These are phyloP conservation scores for Cantharellus cinnabarinus DNA, from an alignment of 768 basidiomycete genomes.

Conservation along the genomic window DNA sequence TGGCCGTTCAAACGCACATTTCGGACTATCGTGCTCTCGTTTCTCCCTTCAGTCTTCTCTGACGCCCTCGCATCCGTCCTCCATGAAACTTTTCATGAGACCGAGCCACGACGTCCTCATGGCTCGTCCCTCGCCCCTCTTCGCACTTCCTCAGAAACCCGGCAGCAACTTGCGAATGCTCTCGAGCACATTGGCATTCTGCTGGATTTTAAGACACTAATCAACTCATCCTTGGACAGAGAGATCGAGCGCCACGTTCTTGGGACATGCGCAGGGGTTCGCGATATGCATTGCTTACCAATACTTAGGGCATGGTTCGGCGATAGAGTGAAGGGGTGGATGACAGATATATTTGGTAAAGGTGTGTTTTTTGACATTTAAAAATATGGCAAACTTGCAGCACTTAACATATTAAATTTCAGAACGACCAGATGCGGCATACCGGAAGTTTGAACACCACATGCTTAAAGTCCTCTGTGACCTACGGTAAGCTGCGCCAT, in stretches of 20 bases:
- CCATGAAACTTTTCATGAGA: conserved; percentile 28
- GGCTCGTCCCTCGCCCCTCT: not conserved
- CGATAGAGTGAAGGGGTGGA: conserved; percentile 64
- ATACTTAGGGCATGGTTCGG: conserved; percentile 57
- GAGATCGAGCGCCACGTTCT: conserved; percentile 60
- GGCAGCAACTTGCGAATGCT: conserved; percentile 29
- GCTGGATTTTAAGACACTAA: conserved; percentile 24
- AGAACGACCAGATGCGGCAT: conserved; percentile 48
- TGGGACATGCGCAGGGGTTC: conserved; percentile 43
- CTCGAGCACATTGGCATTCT: conserved; percentile 56
- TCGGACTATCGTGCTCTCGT: conserved; percentile 54
- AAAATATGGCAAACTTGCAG: conserved; percentile 18
- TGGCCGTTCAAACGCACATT: conserved; percentile 22
- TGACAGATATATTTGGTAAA: conserved; percentile 59
- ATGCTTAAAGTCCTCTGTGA: conserved; percentile 82
- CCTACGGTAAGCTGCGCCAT: conserved; percentile 32
- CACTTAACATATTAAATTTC: conserved; percentile 13
- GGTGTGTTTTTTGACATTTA: conserved; percentile 17
- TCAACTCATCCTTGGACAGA: conserved; percentile 58
- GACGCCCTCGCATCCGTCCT: conserved; percentile 48
- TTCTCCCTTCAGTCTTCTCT: conserved; percentile 47
- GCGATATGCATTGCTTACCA: conserved; percentile 44
- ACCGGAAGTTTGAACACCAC: conserved; percentile 77
- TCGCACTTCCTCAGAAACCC: conserved; percentile 14
- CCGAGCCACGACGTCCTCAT: not conserved